A percentile compares a stretch with the other conserved stretches of the same genome.
These are phyloP conservation scores for Taxillus chinensis DNA, from an alignment of 164 flowering plant species.

Conservation along the genomic window DNA sequence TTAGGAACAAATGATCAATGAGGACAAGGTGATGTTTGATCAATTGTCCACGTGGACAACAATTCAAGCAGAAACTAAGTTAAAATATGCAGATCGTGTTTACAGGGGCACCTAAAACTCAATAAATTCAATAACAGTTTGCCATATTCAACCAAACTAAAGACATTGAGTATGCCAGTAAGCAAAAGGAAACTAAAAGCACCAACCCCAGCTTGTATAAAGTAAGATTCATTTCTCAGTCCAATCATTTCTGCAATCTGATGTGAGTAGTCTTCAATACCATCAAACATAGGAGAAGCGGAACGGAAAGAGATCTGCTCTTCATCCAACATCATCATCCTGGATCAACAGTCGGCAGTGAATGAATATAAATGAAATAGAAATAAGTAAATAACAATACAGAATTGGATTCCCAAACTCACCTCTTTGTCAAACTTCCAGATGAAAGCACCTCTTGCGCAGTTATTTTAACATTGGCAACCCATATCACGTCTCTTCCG, in stretches of 20 bases:
- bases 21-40: too few relatives aligned
- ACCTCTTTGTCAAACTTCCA: conserved; percentile 97
- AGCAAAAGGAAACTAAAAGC: too few relatives aligned
- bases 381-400: neutral
- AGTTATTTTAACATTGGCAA: conserved; percentile 79
- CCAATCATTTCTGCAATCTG: conserved; percentile 99
- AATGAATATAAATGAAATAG: neutral
- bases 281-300: conserved; percentile 66
- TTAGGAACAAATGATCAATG: too few relatives aligned
- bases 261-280: conserved; percentile 91
- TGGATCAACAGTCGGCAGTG: conserved; percentile 16
- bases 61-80: too few relatives aligned
- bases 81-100: too few relatives aligned
- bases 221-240: conserved; percentile 67
- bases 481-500: conserved; percentile 92
- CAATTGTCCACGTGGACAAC: too few relatives aligned
- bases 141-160: too few relatives aligned
- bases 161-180: too few relatives aligned
- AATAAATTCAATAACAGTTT: too few relatives aligned
- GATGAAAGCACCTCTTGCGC: conserved; percentile 93
- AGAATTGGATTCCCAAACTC: conserved; percentile 4
- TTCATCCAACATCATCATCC: conserved; percentile 98
- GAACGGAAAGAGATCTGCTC: conserved; percentile 93
- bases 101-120: too few relatives aligned
- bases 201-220: conserved; percentile 81